phyloP scores from a whole-genome alignment of 1,284 basidiomycete species.

The Abortiporus biennis region DNA sequence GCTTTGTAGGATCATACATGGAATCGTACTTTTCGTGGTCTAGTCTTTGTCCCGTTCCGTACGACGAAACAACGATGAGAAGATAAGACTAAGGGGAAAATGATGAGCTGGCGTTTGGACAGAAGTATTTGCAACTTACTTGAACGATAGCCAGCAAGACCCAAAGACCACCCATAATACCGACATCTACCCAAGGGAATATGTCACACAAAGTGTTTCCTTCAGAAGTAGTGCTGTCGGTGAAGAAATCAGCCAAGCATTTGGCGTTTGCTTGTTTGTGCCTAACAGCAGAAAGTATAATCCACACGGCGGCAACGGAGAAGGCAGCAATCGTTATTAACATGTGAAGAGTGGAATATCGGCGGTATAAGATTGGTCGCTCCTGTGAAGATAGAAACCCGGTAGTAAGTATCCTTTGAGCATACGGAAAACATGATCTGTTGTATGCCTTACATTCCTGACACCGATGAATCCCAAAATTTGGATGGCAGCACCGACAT shows the following conservation, averaged over 20 bases:
- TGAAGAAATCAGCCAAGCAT: conserved; percentile 64
- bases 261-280: conserved; percentile 65
- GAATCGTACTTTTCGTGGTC: conserved; percentile 81
- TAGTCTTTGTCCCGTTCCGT: conserved; percentile 65
- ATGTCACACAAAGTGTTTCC: conserved; percentile 74
- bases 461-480: conserved; percentile 81
- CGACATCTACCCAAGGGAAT: conserved; percentile 89
- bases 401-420: neutral
- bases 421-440: neutral
- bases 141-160: conserved; percentile 70
- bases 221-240: conserved; percentile 37
- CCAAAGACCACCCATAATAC: conserved; percentile 86
- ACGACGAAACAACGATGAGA: conserved; percentile 64
- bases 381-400: conserved; percentile 43
- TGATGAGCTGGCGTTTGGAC: conserved; percentile 1
- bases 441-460: conserved; percentile 43
- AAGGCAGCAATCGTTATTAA: conserved; percentile 57
- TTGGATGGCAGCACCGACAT: conserved; percentile 68
- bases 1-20: conserved; percentile 61
- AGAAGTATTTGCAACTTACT: conserved; percentile 31
- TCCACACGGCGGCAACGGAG: conserved; percentile 74
- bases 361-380: conserved; percentile 66
- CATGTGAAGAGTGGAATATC: conserved; percentile 70
- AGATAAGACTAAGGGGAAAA: conserved; percentile 52
- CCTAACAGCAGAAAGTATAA: conserved; percentile 67